A percentile compares a stretch with the other conserved stretches of the same genome.
Conservation (phyloP, 495 filamentous ascomycete genomes). For the Chaetomidium leptoderma region DNA sequence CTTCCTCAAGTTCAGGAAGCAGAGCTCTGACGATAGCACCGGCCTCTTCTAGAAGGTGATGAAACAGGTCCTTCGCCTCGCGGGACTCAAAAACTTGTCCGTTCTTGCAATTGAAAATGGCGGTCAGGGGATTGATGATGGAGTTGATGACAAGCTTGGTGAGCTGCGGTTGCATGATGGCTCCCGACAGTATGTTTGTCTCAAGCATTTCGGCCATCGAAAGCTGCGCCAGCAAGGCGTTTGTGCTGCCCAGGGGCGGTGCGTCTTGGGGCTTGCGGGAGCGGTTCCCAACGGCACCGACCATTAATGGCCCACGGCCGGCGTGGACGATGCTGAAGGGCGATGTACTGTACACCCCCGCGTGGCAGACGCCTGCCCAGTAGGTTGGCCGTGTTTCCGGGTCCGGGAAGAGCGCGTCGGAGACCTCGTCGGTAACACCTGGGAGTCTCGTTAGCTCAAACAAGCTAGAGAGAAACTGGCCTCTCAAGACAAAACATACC, state of each 20-base stretch:
- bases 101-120: conserved; percentile 66
- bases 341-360: conserved; percentile 53
- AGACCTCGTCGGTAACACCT: conserved; percentile 54
- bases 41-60: conserved; percentile 61
- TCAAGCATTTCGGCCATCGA: not conserved
- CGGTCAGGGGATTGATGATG: conserved; percentile 78
- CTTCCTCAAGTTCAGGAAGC: conserved; percentile 32
- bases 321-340: conserved; percentile 57
- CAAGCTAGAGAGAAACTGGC: not conserved
- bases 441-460: not conserved
- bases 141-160: conserved; percentile 69
- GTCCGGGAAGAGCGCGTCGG: conserved; percentile 56
- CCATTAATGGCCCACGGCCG: conserved; percentile 55
- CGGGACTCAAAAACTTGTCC: conserved; percentile 63
- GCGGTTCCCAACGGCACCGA: conserved; percentile 40
- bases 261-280: conserved; percentile 15
- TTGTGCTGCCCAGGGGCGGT: conserved; percentile 17
- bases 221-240: conserved; percentile 3
- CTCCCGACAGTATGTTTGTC: conserved; percentile 26
- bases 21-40: conserved; percentile 53
- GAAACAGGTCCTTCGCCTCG: conserved; percentile 47
- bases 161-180: conserved; percentile 41
- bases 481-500: conserved; percentile 38
- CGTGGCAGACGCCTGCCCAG: conserved; percentile 60
- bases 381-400: conserved; percentile 57